Evolutionary conservation across 306 rosid genomes (phyloP).

Genomic region (Vigna angularis): DNA sequence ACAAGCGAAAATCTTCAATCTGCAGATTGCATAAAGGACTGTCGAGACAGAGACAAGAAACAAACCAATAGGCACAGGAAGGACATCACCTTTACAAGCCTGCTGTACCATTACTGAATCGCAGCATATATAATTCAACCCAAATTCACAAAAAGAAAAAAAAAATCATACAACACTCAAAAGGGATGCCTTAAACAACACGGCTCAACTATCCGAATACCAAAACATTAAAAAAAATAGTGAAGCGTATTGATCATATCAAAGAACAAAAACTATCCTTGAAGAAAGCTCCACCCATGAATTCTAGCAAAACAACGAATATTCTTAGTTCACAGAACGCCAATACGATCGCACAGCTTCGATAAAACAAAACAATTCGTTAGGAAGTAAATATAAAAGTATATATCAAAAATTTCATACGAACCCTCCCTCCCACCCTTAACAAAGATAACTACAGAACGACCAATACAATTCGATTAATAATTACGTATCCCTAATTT

Average conservation of each 20-base stretch:
- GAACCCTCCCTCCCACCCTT: not conserved
- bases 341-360: not conserved
- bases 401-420: not conserved
- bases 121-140: conserved; percentile 15
- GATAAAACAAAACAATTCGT: not conserved
- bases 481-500: too few species aligned
- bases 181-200: not conserved
- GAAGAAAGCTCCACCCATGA: not conserved
- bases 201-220: not conserved
- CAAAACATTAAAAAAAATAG: not conserved
- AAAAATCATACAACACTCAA: not conserved
- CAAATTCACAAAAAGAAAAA: conserved; percentile 18
- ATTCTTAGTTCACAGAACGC: not conserved
- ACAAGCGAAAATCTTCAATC: conserved; percentile 9
- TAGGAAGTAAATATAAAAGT: not conserved
- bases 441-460: not conserved
- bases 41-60: not conserved
- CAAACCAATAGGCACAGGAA: not conserved
- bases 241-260: not conserved
- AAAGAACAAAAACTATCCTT: not conserved
- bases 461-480: not conserved
- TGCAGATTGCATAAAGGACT: not conserved
- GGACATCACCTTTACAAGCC: conserved; percentile 6
- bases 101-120: not conserved
- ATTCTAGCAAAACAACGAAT: not conserved